Conservation (phyloP, 306 rosid species). For the Pachyrhizus erosus region DNA sequence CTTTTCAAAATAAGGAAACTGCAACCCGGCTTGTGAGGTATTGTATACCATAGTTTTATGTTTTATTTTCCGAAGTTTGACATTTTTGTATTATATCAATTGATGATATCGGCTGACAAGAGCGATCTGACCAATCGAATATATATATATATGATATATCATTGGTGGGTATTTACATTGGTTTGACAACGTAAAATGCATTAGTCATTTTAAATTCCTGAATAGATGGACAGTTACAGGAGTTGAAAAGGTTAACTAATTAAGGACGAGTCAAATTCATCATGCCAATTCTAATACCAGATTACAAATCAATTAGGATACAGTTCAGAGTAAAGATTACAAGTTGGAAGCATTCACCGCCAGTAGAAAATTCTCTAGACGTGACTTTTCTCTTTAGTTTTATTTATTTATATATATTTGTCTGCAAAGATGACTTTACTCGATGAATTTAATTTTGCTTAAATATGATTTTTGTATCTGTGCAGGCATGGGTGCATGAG, state of each 20-base stretch:
- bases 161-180: background rate
- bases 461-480: too few relatives aligned
- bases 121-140: background rate
- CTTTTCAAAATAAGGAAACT: slow-evolving; percentile 33
- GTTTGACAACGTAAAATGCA: slow-evolving; percentile 31
- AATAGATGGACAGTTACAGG: background rate
- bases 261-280: background rate
- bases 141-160: background rate
- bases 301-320: background rate
- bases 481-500: too few relatives aligned
- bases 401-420: background rate
- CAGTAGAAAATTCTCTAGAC: background rate
- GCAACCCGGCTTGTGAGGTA: background rate
- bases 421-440: background rate
- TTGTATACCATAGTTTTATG: background rate
- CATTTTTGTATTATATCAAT: background rate
- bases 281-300: background rate
- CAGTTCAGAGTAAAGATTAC: background rate
- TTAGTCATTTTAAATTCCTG: background rate
- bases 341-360: background rate
- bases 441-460: too few relatives aligned
- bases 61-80: slow-evolving; percentile 16
- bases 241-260: background rate
- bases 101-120: background rate
- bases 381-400: background rate